Evolutionary conservation across 176 grass and related monocot species (phyloP).

Genomic region (Zoysia japonica): DNA sequence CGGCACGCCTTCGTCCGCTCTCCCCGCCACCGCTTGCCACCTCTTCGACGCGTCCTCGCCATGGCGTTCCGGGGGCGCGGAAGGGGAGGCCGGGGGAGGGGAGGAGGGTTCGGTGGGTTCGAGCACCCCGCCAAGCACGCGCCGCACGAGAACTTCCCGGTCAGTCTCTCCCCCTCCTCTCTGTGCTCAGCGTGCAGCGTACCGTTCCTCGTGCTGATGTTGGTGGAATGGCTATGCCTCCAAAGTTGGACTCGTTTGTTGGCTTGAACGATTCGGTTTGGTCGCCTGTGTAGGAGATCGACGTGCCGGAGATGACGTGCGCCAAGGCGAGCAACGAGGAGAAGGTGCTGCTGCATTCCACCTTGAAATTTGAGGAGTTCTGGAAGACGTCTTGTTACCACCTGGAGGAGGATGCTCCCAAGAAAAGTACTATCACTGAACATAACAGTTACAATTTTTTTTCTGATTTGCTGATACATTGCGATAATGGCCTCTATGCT

Average conservation of each 20-base stretch:
- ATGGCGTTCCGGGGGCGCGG: conserved; percentile 50
- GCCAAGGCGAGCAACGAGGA: conserved; percentile 28
- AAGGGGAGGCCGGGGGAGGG: conserved; percentile 34
- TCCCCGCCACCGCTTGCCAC: background rate
- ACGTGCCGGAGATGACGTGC: conserved; percentile 41
- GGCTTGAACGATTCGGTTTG: background rate
- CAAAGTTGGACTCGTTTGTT: background rate
- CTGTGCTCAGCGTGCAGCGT: background rate
- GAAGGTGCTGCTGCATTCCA: conserved; percentile 27
- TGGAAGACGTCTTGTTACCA: conserved; percentile 60
- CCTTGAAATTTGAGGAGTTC: conserved; percentile 44
- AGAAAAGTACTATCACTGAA: conserved; percentile 42
- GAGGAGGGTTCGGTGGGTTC: conserved; percentile 10
- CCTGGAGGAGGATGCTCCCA: conserved; percentile 45
- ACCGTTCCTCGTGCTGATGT: background rate
- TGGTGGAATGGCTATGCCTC: background rate
- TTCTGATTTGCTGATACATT: background rate
- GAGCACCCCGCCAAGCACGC: conserved; percentile 30
- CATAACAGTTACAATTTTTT: background rate
- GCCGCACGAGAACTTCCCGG: conserved; percentile 52
- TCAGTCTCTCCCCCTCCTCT: background rate
- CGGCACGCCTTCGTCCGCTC: background rate
- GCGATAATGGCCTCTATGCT: background rate
- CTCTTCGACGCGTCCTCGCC: background rate
- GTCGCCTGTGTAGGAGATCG: conserved; percentile 34